phyloP scores from a whole-genome alignment of 192 early-diverging fungal species.

The Paraglomus brasilianum region DNA sequence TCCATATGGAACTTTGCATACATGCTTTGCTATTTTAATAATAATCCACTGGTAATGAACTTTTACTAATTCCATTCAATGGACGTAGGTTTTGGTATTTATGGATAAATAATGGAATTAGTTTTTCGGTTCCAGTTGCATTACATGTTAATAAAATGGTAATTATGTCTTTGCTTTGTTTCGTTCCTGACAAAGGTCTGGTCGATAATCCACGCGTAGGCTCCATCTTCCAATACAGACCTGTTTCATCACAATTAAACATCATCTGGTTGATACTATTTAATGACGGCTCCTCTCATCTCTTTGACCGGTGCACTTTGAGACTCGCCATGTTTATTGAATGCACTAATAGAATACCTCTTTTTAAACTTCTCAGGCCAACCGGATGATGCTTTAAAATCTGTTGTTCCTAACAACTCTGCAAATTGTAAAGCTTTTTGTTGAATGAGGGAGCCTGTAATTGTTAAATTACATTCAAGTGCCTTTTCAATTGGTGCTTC shows the following conservation, averaged over 20 bases:
- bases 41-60: no score
- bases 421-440: conserved; percentile 4
- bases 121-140: no score
- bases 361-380: conserved; percentile 2
- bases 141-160: no score
- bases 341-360: neutral
- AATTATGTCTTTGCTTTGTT: conserved; percentile 1
- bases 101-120: conserved; percentile 1
- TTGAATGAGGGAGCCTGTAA: neutral
- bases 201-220: no score
- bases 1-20: neutral
- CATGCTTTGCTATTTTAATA: neutral
- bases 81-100: neutral
- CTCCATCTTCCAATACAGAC: conserved; percentile 18
- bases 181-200: neutral
- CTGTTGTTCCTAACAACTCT: neutral
- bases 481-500: neutral
- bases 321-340: neutral
- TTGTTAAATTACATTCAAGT: neutral
- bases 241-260: conserved; percentile 18
- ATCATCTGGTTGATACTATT: neutral
- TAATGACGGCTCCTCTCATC: neutral
- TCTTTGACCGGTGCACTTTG: no score
- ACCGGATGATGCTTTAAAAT: conserved; percentile 10
- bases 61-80: neutral